phyloP scores from a whole-genome alignment of 2,329 filamentous ascomycete genomes.

The Daldinia sp. region DNA sequence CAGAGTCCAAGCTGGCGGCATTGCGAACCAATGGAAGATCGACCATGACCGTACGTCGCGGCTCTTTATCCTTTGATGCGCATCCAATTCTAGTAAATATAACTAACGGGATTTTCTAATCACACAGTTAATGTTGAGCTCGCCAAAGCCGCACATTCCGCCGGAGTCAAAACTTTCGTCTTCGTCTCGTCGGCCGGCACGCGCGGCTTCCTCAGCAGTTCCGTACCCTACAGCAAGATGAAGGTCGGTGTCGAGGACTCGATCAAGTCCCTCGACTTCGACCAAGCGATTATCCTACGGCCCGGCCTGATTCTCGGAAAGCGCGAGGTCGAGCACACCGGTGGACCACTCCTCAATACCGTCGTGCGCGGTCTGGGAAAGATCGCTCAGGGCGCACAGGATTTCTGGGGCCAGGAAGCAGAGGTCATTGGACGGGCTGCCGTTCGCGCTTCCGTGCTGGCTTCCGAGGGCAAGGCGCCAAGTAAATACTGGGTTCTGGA shows the following conservation, averaged over 20 bases:
- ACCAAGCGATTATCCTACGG: slow-evolving; percentile 78
- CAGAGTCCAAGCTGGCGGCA: slow-evolving; percentile 76
- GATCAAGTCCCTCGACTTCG: slow-evolving; percentile 78
- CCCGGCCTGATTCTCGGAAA: slow-evolving; percentile 82
- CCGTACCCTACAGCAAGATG: slow-evolving; percentile 74
- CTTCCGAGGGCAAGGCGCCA: slow-evolving; percentile 69
- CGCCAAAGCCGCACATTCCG: slow-evolving; percentile 78
- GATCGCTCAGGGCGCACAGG: slow-evolving; percentile 67
- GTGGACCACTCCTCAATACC: slow-evolving; percentile 68
- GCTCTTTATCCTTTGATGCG: neutral
- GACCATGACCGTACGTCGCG: slow-evolving; percentile 74
- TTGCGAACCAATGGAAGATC: slow-evolving; percentile 86
- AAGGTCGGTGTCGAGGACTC: slow-evolving; percentile 89
- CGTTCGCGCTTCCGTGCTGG: slow-evolving; percentile 69
- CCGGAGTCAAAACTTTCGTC: slow-evolving; percentile 80
- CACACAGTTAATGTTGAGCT: slow-evolving; percentile 76
- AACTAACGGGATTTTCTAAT: slow-evolving; percentile 7
- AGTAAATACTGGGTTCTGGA: slow-evolving; percentile 72
- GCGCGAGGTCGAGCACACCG: slow-evolving; percentile 70
- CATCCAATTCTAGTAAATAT: neutral
- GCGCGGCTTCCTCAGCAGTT: slow-evolving; percentile 54
- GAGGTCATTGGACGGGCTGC: slow-evolving; percentile 78
- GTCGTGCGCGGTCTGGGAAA: slow-evolving; percentile 68
- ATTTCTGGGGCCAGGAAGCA: slow-evolving; percentile 79
- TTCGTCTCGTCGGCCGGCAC: slow-evolving; percentile 74